Conservation (phyloP, 148 eudicot genomes). For the Euryodendron excelsum region DNA sequence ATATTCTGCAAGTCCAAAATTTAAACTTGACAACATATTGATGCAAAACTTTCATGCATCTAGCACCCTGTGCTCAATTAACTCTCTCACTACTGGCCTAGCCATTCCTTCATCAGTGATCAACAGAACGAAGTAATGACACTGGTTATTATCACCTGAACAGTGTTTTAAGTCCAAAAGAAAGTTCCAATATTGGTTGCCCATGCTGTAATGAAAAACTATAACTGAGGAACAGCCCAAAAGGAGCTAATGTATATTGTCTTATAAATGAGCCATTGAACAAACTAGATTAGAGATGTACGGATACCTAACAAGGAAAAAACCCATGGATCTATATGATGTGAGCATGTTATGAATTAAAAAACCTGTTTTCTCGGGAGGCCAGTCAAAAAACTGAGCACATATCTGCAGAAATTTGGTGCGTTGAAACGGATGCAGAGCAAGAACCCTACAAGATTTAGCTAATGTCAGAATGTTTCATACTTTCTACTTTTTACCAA, state of each 20-base stretch:
- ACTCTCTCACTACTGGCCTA: too few relatives aligned
- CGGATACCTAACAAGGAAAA: neutral
- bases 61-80: too few relatives aligned
- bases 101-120: neutral
- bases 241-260: neutral
- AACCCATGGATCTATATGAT: neutral
- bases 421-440: constrained; percentile 52
- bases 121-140: neutral
- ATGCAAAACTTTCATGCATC: too few relatives aligned
- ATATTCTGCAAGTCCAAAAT: too few relatives aligned
- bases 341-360: neutral
- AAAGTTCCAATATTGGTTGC: neutral
- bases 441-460: constrained; percentile 58
- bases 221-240: neutral
- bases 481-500: neutral
- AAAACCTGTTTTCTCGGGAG: constrained; percentile 89
- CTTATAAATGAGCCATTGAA: neutral
- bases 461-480: neutral
- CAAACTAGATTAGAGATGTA: neutral
- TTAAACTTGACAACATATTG: too few relatives aligned
- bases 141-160: neutral
- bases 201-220: neutral
- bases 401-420: constrained; percentile 68
- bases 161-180: neutral
- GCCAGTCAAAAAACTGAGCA: constrained; percentile 69